Evolutionary conservation across 2,329 filamentous ascomycete species (phyloP).

Genomic region (Canariomyces notabilis): DNA sequence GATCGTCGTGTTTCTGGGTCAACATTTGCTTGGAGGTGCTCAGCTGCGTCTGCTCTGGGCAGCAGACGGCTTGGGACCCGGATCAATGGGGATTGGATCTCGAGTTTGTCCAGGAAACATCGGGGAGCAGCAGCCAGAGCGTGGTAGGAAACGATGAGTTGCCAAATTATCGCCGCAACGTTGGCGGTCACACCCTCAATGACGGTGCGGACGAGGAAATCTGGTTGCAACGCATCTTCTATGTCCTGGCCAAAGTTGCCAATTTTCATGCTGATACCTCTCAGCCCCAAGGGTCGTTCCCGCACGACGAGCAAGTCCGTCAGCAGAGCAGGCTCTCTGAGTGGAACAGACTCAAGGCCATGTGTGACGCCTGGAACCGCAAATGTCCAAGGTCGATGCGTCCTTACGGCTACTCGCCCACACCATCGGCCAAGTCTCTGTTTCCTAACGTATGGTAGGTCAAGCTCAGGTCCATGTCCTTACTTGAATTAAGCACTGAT

Average conservation of each 20-base stretch:
- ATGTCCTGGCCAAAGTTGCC: slow-evolving; percentile 78
- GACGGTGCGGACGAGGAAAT: slow-evolving; percentile 63
- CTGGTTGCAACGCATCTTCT: slow-evolving; percentile 87
- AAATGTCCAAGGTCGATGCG: slow-evolving; percentile 81
- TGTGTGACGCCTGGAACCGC: slow-evolving; percentile 78
- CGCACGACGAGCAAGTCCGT: slow-evolving; percentile 59
- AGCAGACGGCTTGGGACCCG: slow-evolving; percentile 81
- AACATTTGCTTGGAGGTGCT: slow-evolving; percentile 89
- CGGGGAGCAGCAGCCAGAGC: slow-evolving; percentile 15
- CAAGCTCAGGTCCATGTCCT: background rate
- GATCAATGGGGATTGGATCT: slow-evolving; percentile 86
- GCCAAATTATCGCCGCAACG: slow-evolving; percentile 9
- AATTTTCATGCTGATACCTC: slow-evolving; percentile 74
- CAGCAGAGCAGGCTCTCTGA: slow-evolving; percentile 63
- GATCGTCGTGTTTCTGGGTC: slow-evolving; percentile 88
- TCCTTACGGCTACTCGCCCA: slow-evolving; percentile 71
- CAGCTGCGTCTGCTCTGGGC: slow-evolving; percentile 80
- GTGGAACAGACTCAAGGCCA: slow-evolving; percentile 74
- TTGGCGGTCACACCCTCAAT: slow-evolving; percentile 35
- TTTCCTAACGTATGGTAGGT: slow-evolving; percentile 84
- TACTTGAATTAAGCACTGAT: background rate
- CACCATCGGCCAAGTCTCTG: slow-evolving; percentile 64
- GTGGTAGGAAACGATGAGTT: slow-evolving; percentile 11
- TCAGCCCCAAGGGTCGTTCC: slow-evolving; percentile 53
- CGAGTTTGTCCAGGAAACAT: slow-evolving; percentile 45